These are phyloP conservation scores for Neofusicoccum cordaticola DNA, from an alignment of 2,329 filamentous ascomycete species.

Conservation along the genomic window DNA sequence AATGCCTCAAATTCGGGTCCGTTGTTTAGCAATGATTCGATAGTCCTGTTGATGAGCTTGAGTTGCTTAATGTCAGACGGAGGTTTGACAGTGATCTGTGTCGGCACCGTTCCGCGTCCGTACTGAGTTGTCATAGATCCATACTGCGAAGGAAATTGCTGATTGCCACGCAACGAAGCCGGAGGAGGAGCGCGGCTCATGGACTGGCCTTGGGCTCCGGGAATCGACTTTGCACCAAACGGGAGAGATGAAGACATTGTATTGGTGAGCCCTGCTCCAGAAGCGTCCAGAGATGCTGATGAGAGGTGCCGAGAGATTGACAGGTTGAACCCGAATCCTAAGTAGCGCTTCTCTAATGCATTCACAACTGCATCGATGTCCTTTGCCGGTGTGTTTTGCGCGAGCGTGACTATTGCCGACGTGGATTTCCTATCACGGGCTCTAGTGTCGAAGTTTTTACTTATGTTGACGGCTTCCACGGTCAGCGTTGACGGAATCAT, in stretches of 20 bases:
- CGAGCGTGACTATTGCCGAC: slow-evolving; percentile 76
- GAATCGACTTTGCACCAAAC: slow-evolving; percentile 66
- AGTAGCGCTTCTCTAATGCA: slow-evolving; percentile 74
- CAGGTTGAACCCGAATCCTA: slow-evolving; percentile 81
- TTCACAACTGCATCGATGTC: slow-evolving; percentile 82
- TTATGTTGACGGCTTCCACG: slow-evolving; percentile 71
- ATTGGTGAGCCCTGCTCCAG: slow-evolving; percentile 46
- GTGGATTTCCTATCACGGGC: slow-evolving; percentile 65
- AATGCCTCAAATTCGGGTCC: slow-evolving; percentile 88
- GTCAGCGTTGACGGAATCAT: slow-evolving; percentile 54
- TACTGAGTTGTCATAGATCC: slow-evolving; percentile 17
- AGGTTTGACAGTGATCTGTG: slow-evolving; percentile 64
- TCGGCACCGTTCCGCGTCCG: slow-evolving; percentile 47
- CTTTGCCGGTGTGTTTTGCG: slow-evolving; percentile 74
- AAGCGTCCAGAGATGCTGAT: slow-evolving; percentile 63
- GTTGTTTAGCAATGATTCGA: slow-evolving; percentile 75
- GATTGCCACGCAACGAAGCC: slow-evolving; percentile 52
- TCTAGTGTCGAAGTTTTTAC: slow-evolving; percentile 53
- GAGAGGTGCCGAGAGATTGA: slow-evolving; percentile 79
- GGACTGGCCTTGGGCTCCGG: slow-evolving; percentile 46
- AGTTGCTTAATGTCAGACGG: slow-evolving; percentile 75
- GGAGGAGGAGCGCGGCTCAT: slow-evolving; percentile 61
- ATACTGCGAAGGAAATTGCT: slow-evolving; percentile 26
- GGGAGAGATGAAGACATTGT: slow-evolving; percentile 58
- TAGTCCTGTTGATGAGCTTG: slow-evolving; percentile 80